These are phyloP conservation scores for Linanthus parryae DNA, from an alignment of 148 eudicot genomes.

Conservation along the genomic window DNA sequence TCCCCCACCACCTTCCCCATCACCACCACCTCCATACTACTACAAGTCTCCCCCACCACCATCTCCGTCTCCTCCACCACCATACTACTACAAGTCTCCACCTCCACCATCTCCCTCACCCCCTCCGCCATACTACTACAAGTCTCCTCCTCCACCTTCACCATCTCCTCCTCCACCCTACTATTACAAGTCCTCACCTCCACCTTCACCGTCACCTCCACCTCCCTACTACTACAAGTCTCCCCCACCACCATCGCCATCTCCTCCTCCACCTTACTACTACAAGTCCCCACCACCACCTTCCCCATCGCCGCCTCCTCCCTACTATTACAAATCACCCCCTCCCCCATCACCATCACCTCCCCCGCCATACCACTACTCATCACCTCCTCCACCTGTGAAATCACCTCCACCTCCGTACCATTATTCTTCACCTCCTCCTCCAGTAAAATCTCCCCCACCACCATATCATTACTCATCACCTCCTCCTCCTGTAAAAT, in stretches of 20 bases:
- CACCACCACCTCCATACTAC: conserved; percentile 23
- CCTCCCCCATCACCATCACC: conserved; percentile 17
- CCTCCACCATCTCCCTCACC: conserved; percentile 16
- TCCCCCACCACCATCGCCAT: conserved; percentile 25
- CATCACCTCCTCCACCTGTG: conserved; percentile 15
- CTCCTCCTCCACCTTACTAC: conserved; percentile 10
- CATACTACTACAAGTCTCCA: conserved; percentile 9
- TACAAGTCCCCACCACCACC: conserved; percentile 35
- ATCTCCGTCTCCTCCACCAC: conserved; percentile 11
- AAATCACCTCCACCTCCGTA: not conserved
- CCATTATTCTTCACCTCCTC: not conserved
- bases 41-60: conserved; percentile 28
- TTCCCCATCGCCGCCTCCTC: conserved; percentile 25
- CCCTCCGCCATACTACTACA: conserved; percentile 17
- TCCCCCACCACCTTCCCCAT: conserved; percentile 23
- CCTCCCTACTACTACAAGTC: conserved; percentile 30
- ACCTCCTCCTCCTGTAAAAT: conserved; percentile 8
- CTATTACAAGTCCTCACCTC: conserved; percentile 30
- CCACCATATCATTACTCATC: no score
- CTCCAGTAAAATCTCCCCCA: not conserved
- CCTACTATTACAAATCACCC: conserved; percentile 15
- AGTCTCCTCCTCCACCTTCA: conserved; percentile 21
- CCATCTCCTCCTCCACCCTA: conserved; percentile 18
- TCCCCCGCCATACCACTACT: conserved; percentile 16
- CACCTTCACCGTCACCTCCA: conserved; percentile 18